phyloP scores from a whole-genome alignment of 2,329 filamentous ascomycete genomes.

The Ilyonectria destructans region DNA sequence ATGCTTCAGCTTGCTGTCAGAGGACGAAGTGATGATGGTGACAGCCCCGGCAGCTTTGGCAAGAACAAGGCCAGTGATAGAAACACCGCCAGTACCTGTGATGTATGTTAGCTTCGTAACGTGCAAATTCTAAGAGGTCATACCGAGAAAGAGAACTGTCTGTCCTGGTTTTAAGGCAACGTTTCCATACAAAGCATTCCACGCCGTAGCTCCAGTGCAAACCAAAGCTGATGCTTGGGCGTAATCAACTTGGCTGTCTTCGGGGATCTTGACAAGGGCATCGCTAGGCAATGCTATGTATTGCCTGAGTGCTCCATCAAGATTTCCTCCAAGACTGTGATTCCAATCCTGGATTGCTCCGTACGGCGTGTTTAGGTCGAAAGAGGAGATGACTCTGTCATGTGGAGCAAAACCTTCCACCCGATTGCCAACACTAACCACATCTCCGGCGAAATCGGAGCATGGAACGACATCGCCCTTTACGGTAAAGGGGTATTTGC shows the following conservation, averaged over 20 bases:
- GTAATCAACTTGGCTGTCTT: constrained; percentile 52
- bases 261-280: constrained; percentile 58
- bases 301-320: constrained; percentile 59
- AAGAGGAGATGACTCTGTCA: constrained; percentile 52
- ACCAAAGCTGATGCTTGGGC: constrained; percentile 58
- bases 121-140: not conserved
- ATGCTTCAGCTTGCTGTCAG: constrained; percentile 62
- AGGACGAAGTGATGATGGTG: constrained; percentile 67
- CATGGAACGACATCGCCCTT: constrained; percentile 55
- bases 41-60: constrained; percentile 63
- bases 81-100: constrained; percentile 64
- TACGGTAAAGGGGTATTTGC: constrained; percentile 51
- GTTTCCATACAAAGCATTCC: constrained; percentile 64
- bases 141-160: constrained; percentile 56
- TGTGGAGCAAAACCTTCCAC: constrained; percentile 49
- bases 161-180: constrained; percentile 58
- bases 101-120: not conserved
- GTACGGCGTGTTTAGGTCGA: constrained; percentile 47
- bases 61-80: constrained; percentile 61
- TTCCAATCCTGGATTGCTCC: constrained; percentile 42
- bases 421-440: constrained; percentile 50
- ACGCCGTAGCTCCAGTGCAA: constrained; percentile 64
- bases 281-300: constrained; percentile 60
- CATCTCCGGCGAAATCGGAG: constrained; percentile 56
- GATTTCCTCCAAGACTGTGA: constrained; percentile 48